These are phyloP conservation scores for Populus hybrid DNA, from an alignment of 441 rosid species.

Conservation along the genomic window DNA sequence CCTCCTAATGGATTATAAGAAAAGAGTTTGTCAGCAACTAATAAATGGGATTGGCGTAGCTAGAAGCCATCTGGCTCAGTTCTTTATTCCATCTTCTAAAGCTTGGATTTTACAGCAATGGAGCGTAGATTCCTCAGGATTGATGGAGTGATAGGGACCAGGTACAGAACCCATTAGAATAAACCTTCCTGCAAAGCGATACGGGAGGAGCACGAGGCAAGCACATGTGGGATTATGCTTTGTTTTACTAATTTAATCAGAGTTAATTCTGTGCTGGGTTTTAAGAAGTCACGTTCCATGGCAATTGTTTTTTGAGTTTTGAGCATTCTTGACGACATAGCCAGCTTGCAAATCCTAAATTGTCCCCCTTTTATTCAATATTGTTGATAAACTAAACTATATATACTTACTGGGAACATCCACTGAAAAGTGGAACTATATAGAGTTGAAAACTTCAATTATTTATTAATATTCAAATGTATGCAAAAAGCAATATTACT, in stretches of 20 bases:
- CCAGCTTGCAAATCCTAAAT: not conserved
- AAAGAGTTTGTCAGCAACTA: too few species aligned
- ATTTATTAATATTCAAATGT: not conserved
- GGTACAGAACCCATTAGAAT: not conserved
- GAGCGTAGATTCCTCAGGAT: not conserved
- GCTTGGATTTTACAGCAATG: not conserved
- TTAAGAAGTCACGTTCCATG: slow-evolving; percentile 14
- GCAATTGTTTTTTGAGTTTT: slow-evolving; percentile 21
- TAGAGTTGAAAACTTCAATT: not conserved
- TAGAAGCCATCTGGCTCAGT: not conserved
- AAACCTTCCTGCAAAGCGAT: not conserved
- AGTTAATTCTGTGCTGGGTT: slow-evolving; percentile 14
- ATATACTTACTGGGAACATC: slow-evolving; percentile 7
- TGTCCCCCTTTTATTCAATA: slow-evolving; percentile 10
- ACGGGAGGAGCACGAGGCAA: slow-evolving; percentile 31
- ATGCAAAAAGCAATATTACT: too few species aligned
- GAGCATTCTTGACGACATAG: slow-evolving; percentile 4
- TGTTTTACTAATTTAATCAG: not conserved
- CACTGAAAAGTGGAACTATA: slow-evolving; percentile 1
- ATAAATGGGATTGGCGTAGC: too few species aligned
- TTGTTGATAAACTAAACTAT: not conserved
- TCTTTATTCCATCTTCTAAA: not conserved
- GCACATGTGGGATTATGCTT: slow-evolving; percentile 36
- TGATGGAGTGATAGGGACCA: slow-evolving; percentile 12
- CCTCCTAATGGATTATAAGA: too few species aligned